Conservation (phyloP, 192 early-diverging fungal species). For the Rhizophagus sp. region DNA sequence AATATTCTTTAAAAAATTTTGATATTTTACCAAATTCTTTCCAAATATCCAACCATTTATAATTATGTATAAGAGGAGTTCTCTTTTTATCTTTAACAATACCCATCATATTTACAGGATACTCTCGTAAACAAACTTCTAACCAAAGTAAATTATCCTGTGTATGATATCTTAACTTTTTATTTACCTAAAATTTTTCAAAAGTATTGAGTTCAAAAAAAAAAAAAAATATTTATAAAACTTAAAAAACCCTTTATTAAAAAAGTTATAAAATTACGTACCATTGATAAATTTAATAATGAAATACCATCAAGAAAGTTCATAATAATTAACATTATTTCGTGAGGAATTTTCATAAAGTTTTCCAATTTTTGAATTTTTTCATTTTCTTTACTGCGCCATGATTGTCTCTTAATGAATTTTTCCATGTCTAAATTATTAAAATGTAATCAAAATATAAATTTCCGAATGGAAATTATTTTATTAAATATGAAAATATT, state of each 20-base stretch:
- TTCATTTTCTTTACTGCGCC: neutral
- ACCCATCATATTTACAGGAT: neutral
- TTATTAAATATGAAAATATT: neutral
- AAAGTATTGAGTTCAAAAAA: neutral
- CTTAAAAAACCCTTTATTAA: no score
- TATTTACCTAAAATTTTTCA: neutral
- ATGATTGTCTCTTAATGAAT: neutral
- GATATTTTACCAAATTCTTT: neutral
- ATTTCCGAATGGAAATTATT: neutral
- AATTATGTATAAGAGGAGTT: neutral
- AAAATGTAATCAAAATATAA: neutral
- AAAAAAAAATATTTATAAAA: no score
- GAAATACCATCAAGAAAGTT: neutral
- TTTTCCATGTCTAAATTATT: neutral
- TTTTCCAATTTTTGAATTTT: neutral
- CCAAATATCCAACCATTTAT: neutral
- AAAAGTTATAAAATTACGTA: neutral
- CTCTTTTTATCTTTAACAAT: neutral
- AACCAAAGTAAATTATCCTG: neutral
- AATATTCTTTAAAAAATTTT: neutral
- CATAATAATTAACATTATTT: neutral
- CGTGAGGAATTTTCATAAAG: neutral
- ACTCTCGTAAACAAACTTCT: neutral
- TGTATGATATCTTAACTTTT: neutral
- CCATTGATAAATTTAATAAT: neutral